Conservation (phyloP, 1,284 basidiomycete genomes). For the Ustilago xerochloae region DNA sequence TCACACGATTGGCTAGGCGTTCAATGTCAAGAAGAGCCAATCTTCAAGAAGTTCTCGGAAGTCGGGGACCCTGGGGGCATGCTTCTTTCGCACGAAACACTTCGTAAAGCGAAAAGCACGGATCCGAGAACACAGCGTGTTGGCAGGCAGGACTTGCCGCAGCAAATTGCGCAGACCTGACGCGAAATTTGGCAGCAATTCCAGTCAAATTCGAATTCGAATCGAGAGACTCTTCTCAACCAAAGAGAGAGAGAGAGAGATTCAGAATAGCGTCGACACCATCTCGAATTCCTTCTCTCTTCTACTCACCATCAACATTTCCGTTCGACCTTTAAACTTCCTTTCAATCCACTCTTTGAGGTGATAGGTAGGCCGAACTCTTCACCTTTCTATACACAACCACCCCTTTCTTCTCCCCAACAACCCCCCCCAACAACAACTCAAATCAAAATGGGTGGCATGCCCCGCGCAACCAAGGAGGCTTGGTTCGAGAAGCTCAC, state of each 20-base stretch:
- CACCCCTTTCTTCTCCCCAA: conserved; percentile 2
- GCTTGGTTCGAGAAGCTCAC: conserved; percentile 94
- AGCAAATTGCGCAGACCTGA: conserved; percentile 3
- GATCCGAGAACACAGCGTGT: conserved; percentile 11
- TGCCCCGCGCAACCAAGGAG: conserved; percentile 87
- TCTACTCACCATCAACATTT: conserved; percentile 16
- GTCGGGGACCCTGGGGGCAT: conserved; percentile 4
- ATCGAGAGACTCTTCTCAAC: neutral
- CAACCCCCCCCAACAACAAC: conserved; percentile 6
- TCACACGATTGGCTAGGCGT: neutral
- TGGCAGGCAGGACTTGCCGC: conserved; percentile 33
- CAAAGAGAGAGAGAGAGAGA: neutral
- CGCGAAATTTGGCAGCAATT: neutral
- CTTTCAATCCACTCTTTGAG: conserved; percentile 61
- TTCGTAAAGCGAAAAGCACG: neutral
- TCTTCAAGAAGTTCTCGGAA: conserved; percentile 23
- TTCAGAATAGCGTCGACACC: neutral
- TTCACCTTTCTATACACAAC: neutral
- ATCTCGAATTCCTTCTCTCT: neutral
- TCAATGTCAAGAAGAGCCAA: neutral
- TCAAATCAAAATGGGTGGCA: conserved; percentile 78
- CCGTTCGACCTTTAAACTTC: conserved; percentile 54
- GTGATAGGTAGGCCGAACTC: conserved; percentile 63
- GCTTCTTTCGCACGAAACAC: conserved; percentile 1
- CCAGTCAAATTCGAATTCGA: neutral